Percentiles rank a stretch among this genome's conserved stretches.
These are phyloP conservation scores for Dryas integrifolia DNA, from an alignment of 331 rosid genomes.

Conservation along the genomic window DNA sequence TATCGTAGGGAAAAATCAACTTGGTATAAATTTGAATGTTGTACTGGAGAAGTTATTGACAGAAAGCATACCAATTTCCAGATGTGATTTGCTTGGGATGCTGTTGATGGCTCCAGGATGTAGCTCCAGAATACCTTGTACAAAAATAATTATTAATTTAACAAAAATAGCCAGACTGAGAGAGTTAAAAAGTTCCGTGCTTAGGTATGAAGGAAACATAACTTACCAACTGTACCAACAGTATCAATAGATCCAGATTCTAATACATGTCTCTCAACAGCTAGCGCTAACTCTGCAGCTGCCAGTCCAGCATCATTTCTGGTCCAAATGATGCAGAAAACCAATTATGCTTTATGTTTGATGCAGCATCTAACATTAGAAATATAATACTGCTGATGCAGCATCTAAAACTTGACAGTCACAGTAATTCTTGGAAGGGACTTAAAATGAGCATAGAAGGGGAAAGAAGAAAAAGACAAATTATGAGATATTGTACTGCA, in stretches of 20 bases:
- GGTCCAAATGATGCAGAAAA: constrained; percentile 30
- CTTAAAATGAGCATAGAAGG: not conserved
- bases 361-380: not conserved
- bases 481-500: not conserved
- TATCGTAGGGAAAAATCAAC: constrained; percentile 12
- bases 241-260: constrained; percentile 88
- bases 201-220: constrained; percentile 8
- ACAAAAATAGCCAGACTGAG: not conserved
- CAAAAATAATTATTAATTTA: constrained; percentile 16
- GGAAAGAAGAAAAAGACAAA: not conserved
- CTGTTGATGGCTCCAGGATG: constrained; percentile 98
- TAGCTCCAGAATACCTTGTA: constrained; percentile 71
- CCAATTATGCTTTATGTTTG: constrained; percentile 8
- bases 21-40: constrained; percentile 11
- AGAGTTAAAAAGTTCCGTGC: not conserved
- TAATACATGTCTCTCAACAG: constrained; percentile 84
- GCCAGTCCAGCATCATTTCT: constrained; percentile 98
- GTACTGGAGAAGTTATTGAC: constrained; percentile 10
- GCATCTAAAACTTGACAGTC: not conserved
- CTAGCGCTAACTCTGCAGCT: constrained; percentile 81
- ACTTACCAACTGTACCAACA: constrained; percentile 91
- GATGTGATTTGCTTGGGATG: constrained; percentile 89
- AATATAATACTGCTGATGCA: not conserved
- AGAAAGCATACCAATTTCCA: constrained; percentile 69
- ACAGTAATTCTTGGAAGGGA: not conserved